Evolutionary conservation across 2,329 filamentous ascomycete species (phyloP), one percentile per base, ranked within the genome.

Genomic region (Sphaceloma murrayae): DNA sequence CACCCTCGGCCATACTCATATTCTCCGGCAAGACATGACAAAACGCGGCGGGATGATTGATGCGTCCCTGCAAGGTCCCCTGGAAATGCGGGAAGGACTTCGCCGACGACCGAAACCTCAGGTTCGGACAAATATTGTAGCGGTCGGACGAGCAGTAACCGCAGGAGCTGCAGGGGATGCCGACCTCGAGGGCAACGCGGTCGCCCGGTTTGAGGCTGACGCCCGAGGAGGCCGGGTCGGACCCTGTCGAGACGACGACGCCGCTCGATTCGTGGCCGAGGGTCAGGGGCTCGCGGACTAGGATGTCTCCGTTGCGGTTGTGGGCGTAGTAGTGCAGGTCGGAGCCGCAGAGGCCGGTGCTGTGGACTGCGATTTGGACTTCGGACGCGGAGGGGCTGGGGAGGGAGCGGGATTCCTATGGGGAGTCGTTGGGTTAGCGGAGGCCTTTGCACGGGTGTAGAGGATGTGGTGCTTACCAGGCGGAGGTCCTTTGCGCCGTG

Each of bases 121-220:
- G 70, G 6, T 63, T 63, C 17, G 70, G 69, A 63, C 76, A 80
- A 51, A 80, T 75, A 52, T 80, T 80, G 57, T 79, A 79, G 40
- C 75, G 62, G 42, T 72, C 74, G 46, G 70, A 65, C 32, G 64
- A 61, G 56, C 76, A 80, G 42, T 72, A 62, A 16, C 66, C 60
- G 55, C 76, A 80, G 30, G 60, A 56, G 29, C 83, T 78, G 67
- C 89, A 96, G 1, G 87, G 85, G 43, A 85, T 75, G 40, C 89
- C 89, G 10, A 93, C 89, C 70, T 96, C 89, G 31, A 96, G 70
- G n/a, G 89, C 87, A 14, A 95, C 82, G 54, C 84, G 80, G 66
- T 95, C 88, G 47, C 88, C 88, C 8, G 72, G 59, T 53, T 75
- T 67, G 50, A 94, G 75, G 13, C 47, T 33, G n/a, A 53, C 43